Base-by-base conservation (phyloP, 2,329 filamentous ascomycete species). In the Curvularia sp. region DNA sequence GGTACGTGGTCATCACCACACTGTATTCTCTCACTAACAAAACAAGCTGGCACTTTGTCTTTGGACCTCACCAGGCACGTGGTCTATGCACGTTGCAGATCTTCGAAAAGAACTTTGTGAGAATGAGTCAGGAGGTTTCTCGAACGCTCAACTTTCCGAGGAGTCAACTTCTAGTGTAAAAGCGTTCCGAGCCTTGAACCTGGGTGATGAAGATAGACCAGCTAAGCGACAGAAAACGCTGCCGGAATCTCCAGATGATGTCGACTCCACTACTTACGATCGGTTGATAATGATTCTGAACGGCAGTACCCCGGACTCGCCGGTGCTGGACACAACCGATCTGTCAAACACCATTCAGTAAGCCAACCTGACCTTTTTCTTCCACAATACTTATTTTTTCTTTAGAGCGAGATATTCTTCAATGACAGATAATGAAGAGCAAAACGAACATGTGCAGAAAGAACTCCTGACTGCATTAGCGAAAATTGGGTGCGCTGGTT, bases 401-500 rank as follows among this genome's bases (percentile, higher is more conserved):
- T 7, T 18, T 20, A 76, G 73, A 59, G 64, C 63, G 6, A 69
- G 49, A 22, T 76, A 74, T 35, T 57, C 61, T 18, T 57, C 53
- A 8, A 55, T 72, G 18, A 41, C 58, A 7, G 62, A 69, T 2
- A 55, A 66, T 3, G 46, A 52, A 6, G 51, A 65, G 41, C 52
- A 63, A 18, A 66, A 61, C 8, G 68, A 72, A 38, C 42, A 50
- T 15, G 44, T 64, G 42, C 69, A 70, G 15, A 61, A 61, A 39
- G 65, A 72, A n/a, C 10, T 76, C 2, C 53, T 77, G 2, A 58
- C 52, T 10, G 72, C 67, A n/a, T 64, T 76, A 12, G 60, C 66
- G 4, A 75, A 65, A 48, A 62, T 77, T 35, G 72, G 73, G n/a
- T 77, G 75, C 51, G 72, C 73, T n/a, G 72, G 69, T 2, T 66